Base-by-base conservation (phyloP, 495 filamentous ascomycete species). In the Acidiella bohemica region DNA sequence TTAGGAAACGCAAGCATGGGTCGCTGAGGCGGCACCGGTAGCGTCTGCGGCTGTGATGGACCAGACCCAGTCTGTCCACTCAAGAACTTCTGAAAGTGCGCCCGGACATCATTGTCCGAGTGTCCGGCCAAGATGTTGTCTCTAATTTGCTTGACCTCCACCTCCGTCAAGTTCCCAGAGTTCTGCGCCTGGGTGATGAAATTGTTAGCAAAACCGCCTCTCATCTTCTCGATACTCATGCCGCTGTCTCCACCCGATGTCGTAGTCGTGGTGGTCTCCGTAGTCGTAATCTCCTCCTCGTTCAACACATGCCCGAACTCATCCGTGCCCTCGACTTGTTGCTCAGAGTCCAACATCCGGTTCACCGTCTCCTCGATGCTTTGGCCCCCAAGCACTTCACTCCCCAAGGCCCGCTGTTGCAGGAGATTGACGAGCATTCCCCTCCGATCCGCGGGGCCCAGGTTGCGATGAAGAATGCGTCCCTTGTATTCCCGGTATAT, bases 301-400 rank as follows among this genome's bases (percentile, higher is more conserved):
- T 12, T 26, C 34, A 24, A n/a, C 5, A 35, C 40, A 14, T 27
- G 30, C 3, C 32, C 31, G 16, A 16, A 43, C 16, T 36, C 11
- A 32, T 41, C 39, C 12, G 39, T n/a, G n/a, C n/a, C 39, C 4
- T 25, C 23, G 6, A 41, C 14, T 21, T 32, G 10, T 2, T 12
- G 12, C 39, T 41, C 39, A 27, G 33, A 20, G 14, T 20, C 39
- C 13, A 42, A n/a, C 27, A 34, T 39, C 13, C 36, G 3, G 8
- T 39, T 20, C 11, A 21, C 40, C 21, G 14, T 27, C n/a, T 41
- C 17, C 9, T 41, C 5, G 2, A 7, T 27, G 25, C 25, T 27
- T n/a, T 27, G 25, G 25, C 25, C 25, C 7, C 25, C 25, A 7
- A 7, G 25, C 7, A n/a, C 25, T 7, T 27, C n/a, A n/a, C 25